phyloP scores from a whole-genome alignment of 257 asterid genomes.

The Fraxinus quadrangulata region DNA sequence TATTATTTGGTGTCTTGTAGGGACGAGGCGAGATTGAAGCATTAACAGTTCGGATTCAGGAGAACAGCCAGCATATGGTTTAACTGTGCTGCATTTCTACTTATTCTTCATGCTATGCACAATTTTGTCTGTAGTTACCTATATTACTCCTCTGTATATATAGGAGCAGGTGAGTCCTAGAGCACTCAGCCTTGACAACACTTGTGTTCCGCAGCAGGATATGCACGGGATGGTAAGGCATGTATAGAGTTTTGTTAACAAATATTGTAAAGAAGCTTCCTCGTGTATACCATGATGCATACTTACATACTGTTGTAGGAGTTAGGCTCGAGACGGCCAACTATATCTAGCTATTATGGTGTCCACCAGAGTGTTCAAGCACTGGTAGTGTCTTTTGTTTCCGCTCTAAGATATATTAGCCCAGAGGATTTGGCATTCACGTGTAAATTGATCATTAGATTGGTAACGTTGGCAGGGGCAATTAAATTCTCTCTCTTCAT shows the following conservation, averaged over 20 bases:
- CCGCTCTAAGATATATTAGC: slow-evolving; percentile 2
- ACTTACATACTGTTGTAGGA: slow-evolving; percentile 26
- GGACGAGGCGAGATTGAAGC: slow-evolving; percentile 33
- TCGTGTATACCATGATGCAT: slow-evolving; percentile 5
- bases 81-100: slow-evolving; percentile 23
- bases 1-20: slow-evolving; percentile 21
- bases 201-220: slow-evolving; percentile 33
- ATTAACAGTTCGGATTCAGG: slow-evolving; percentile 31
- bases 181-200: slow-evolving; percentile 25
- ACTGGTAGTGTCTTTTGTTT: slow-evolving; percentile 24
- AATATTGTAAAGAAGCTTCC: neutral
- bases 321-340: slow-evolving; percentile 27
- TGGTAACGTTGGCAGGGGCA: slow-evolving; percentile 32
- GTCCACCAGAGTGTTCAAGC: slow-evolving; percentile 36
- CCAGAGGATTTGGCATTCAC: neutral
- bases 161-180: slow-evolving; percentile 40
- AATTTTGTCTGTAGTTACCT: slow-evolving; percentile 3
- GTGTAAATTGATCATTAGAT: neutral
- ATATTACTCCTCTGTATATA: slow-evolving; percentile 9
- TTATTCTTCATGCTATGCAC: slow-evolving; percentile 3
- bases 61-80: slow-evolving; percentile 35
- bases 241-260: slow-evolving; percentile 14
- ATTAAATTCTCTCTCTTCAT: slow-evolving; percentile 33
- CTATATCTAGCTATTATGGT: slow-evolving; percentile 29
- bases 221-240: slow-evolving; percentile 38